phyloP scores from a whole-genome alignment of 108 stramenopile genomes.

The Skeletonema menzelii region DNA sequence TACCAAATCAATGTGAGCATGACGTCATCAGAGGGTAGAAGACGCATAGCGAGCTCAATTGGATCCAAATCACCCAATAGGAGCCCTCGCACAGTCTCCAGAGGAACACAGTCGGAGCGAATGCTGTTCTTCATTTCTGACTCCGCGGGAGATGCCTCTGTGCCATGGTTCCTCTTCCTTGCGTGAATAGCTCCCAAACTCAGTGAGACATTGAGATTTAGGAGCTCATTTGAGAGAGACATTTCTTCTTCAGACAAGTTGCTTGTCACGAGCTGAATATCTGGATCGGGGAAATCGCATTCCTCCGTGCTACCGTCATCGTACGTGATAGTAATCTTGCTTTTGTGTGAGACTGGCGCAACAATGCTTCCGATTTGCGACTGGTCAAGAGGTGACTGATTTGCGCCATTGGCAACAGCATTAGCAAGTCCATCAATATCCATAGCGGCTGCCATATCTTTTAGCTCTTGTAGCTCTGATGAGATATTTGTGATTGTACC shows the following conservation, averaged over 20 bases:
- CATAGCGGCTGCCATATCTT: not conserved
- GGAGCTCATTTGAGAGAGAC: not conserved
- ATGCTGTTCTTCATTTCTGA: not conserved
- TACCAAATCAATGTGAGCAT: no score
- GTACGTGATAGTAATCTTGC: not conserved
- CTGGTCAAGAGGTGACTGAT: not conserved
- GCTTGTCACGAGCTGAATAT: not conserved
- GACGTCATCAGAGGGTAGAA: conserved; percentile 34
- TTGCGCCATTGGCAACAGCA: not conserved
- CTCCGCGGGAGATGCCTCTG: not conserved
- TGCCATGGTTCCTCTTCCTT: not conserved
- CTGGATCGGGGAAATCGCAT: not conserved
- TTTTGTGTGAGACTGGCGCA: not conserved
- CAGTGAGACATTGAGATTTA: not conserved
- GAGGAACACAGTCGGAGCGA: not conserved
- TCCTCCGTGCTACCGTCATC: not conserved
- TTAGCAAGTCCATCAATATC: not conserved
- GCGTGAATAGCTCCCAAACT: not conserved
- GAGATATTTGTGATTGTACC: not conserved
- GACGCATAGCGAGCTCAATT: conserved; percentile 21
- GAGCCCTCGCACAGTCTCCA: conserved; percentile 31
- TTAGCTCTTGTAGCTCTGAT: not conserved
- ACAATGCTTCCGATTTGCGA: not conserved
- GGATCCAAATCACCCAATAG: conserved; percentile 40
- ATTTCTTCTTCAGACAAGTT: not conserved